Evolutionary conservation across 2,329 filamentous ascomycete genomes (phyloP), one percentile per base, ranked within the genome.

Genomic region (Cyphellophora europaea): DNA sequence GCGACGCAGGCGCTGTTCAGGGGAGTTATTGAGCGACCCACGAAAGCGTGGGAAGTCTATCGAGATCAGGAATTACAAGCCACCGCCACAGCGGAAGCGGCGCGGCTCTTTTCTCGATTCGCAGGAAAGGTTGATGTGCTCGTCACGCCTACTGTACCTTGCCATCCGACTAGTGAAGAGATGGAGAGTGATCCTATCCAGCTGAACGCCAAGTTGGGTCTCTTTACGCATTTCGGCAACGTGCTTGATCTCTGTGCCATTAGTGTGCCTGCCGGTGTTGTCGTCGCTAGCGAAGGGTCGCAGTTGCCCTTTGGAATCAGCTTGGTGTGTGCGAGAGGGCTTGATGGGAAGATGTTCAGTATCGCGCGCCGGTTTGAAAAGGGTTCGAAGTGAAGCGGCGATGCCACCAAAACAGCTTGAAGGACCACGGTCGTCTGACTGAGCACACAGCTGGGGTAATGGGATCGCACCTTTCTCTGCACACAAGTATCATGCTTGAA

Each of bases 201-300:
- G 11, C 63, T 69, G 47, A 78, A 78, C 44, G 68, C 68, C 3
- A 52, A 61, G 3, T 49, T 75, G 5, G 71, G 72, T 5, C 66
- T 62, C 25, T 77, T 75, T 37, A 75, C 72, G 0, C 74, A 77
- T 47, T 76, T 71, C 47, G 74, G 67, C 11, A 78, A 78, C 45
- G 70, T 78, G 17, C 52, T 78, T 12, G 73, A 78, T 50, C 61
- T 75, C 45, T 67, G 66, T 25, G 71, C 66, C 3, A 45, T 73
- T 6, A 62, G 68, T 1, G 58, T 75, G n/a, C 69, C 71, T 2
- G 71, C 71, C 1, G 66, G 66, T 2, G 54, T 41, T 11, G 58
- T 56, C 33, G 16, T 21, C 6, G 19, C 16, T 19, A 18, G 15
- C 10, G 30, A 30, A 30, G 38, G 38, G 35, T 34, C 36, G 31